These are phyloP conservation scores for Wickerhamiella qilinensis DNA, from an alignment of 805 yeast species.

Conservation along the genomic window DNA sequence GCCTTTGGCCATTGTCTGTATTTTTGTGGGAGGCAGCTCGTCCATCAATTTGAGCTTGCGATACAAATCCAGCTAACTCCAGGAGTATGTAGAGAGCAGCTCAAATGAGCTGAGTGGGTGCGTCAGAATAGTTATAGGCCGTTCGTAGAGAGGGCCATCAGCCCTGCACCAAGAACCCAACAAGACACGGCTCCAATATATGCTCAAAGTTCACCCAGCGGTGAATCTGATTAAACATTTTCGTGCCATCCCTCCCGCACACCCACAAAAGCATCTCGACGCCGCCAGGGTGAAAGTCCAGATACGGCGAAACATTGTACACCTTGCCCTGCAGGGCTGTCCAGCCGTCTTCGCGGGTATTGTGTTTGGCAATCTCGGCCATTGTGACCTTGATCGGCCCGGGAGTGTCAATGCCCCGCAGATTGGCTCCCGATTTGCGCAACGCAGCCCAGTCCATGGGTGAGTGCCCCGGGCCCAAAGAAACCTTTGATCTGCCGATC, in stretches of 20 bases:
- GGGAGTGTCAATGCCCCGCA: slow-evolving; percentile 20
- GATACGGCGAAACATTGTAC: slow-evolving; percentile 71
- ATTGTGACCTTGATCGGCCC: slow-evolving; percentile 24
- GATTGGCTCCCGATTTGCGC: slow-evolving; percentile 31
- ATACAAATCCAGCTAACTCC: not conserved
- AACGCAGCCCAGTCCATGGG: slow-evolving; percentile 74
- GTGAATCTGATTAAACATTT: slow-evolving; percentile 48
- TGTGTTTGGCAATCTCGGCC: slow-evolving; percentile 46
- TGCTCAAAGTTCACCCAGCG: slow-evolving; percentile 75
- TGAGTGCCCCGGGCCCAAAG: slow-evolving; percentile 61
- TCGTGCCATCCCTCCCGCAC: slow-evolving; percentile 76
- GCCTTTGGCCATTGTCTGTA: too few species aligned
- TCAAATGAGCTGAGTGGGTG: not conserved
- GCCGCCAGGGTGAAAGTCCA: slow-evolving; percentile 91
- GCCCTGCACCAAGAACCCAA: slow-evolving; percentile 37
- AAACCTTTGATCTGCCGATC: too few species aligned
- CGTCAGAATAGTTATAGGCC: not conserved
- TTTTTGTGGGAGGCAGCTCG: too few species aligned
- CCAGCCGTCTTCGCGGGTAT: slow-evolving; percentile 61
- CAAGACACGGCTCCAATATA: slow-evolving; percentile 58
- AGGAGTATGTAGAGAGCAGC: too few species aligned
- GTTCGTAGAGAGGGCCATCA: not conserved
- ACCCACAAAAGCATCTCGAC: slow-evolving; percentile 54
- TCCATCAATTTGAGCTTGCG: too few species aligned
- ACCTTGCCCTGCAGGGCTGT: slow-evolving; percentile 65